Conservation (phyloP, 305 asterid genomes). For the Withania somnifera region DNA sequence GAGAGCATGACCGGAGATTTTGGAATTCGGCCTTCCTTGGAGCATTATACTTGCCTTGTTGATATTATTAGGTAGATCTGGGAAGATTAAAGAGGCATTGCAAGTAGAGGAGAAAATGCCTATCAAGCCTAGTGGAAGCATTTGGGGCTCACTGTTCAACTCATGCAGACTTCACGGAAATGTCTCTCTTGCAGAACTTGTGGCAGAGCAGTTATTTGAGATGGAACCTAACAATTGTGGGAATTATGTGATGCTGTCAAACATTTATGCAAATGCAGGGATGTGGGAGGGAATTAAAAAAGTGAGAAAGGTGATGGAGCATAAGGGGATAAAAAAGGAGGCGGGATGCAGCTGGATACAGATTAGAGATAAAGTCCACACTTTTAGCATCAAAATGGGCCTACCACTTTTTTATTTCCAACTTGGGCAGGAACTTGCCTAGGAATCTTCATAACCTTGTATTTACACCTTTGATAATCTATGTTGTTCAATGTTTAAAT, state of each 20-base stretch:
- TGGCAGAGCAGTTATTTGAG: slow-evolving; percentile 25
- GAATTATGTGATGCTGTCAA: slow-evolving; percentile 32
- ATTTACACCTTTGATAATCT: background rate
- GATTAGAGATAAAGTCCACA: slow-evolving; percentile 20
- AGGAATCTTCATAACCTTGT: background rate
- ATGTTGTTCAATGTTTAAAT: background rate
- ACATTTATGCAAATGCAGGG: slow-evolving; percentile 38
- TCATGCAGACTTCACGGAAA: slow-evolving; percentile 31
- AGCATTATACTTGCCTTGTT: slow-evolving; percentile 42
- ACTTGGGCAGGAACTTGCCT: background rate
- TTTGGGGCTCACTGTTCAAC: slow-evolving; percentile 49
- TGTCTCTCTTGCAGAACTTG: slow-evolving; percentile 30
- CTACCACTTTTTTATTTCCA: background rate
- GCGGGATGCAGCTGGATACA: slow-evolving; percentile 43
- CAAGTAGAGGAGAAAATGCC: slow-evolving; percentile 31
- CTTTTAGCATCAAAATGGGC: slow-evolving; percentile 3
- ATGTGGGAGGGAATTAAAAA: slow-evolving; percentile 36
- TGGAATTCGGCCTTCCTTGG: slow-evolving; percentile 21
- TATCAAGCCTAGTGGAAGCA: slow-evolving; percentile 32
- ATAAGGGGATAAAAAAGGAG: slow-evolving; percentile 29
- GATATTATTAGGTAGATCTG: slow-evolving; percentile 37
- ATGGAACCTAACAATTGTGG: slow-evolving; percentile 39
- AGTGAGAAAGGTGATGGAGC: slow-evolving; percentile 33
- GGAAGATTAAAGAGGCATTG: slow-evolving; percentile 35
- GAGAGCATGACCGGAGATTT: slow-evolving; percentile 30